Evolutionary conservation across 805 yeast species (phyloP).

Genomic region (Lipomyces orientalis): DNA sequence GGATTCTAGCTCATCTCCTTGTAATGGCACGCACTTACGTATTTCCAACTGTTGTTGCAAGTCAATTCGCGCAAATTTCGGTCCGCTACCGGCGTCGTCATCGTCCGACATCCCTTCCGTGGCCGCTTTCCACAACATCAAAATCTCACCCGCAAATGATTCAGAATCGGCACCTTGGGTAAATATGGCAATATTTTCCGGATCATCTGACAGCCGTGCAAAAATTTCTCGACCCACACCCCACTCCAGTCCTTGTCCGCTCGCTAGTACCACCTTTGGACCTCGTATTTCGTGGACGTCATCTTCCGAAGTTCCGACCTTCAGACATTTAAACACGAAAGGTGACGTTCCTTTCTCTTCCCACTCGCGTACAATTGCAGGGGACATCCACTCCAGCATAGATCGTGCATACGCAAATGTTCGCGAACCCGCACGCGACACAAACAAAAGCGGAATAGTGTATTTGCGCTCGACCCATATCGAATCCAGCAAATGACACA

Average conservation of each 20-base stretch:
- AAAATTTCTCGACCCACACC: conserved; percentile 60
- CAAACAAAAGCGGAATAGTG: conserved; percentile 68
- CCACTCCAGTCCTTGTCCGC: conserved; percentile 66
- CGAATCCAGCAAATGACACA: conserved; percentile 73
- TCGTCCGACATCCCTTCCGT: conserved; percentile 13
- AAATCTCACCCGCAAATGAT: conserved; percentile 58
- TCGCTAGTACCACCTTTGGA: conserved; percentile 74
- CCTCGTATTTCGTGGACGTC: conserved; percentile 44
- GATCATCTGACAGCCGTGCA: conserved; percentile 56
- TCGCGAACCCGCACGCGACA: conserved; percentile 81
- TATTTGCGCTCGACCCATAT: conserved; percentile 54
- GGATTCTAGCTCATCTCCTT: conserved; percentile 46
- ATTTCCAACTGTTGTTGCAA: conserved; percentile 38
- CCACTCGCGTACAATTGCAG: conserved; percentile 84
- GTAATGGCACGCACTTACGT: conserved; percentile 44
- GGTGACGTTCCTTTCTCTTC: conserved; percentile 75
- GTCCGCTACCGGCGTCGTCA: conserved; percentile 8
- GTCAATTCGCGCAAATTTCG: conserved; percentile 12
- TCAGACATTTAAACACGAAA: conserved; percentile 74
- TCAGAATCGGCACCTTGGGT: conserved; percentile 66
- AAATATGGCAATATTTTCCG: conserved; percentile 69
- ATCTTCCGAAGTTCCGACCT: conserved; percentile 60
- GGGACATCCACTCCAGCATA: conserved; percentile 95
- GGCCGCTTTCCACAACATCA: conserved; percentile 37
- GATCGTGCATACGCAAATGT: conserved; percentile 80